phyloP scores from a whole-genome alignment of 2,329 filamentous ascomycete species.

The Fusarium irregulare region DNA sequence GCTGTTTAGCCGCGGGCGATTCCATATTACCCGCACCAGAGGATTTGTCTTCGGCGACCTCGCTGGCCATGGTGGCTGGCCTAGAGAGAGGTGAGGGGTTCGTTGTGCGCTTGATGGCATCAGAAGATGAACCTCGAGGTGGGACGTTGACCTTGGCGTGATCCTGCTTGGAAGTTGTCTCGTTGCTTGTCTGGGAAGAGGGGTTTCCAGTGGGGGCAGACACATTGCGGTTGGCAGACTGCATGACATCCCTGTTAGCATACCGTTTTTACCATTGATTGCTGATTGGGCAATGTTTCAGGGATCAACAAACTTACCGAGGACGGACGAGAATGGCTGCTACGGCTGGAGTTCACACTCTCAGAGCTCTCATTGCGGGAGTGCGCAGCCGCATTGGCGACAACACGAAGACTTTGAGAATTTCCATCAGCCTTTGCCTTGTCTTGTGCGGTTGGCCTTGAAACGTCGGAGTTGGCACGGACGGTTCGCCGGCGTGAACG shows the following conservation, averaged over 20 bases:
- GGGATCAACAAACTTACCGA: slow-evolving; percentile 68
- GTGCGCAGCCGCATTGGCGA: slow-evolving; percentile 46
- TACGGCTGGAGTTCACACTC: slow-evolving; percentile 69
- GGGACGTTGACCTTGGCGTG: slow-evolving; percentile 69
- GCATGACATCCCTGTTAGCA: slow-evolving; percentile 61
- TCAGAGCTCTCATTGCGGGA: slow-evolving; percentile 71
- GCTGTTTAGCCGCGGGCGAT: slow-evolving; percentile 84
- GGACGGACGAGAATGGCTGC: slow-evolving; percentile 69
- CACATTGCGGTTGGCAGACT: slow-evolving; percentile 71
- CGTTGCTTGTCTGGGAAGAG: slow-evolving; percentile 62
- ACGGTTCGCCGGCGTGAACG: slow-evolving; percentile 86
- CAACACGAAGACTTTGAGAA: slow-evolving; percentile 55
- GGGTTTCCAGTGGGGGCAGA: slow-evolving; percentile 65
- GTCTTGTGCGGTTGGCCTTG: slow-evolving; percentile 33
- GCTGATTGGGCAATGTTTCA: slow-evolving; percentile 59
- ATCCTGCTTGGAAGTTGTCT: slow-evolving; percentile 62
- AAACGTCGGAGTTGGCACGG: slow-evolving; percentile 62
- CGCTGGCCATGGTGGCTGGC: slow-evolving; percentile 71
- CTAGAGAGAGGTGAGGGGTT: slow-evolving; percentile 81
- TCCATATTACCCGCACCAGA: slow-evolving; percentile 55
- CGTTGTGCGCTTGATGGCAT: slow-evolving; percentile 72
- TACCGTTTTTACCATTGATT: slow-evolving; percentile 48
- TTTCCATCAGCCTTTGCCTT: slow-evolving; percentile 53
- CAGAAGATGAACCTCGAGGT: slow-evolving; percentile 71
- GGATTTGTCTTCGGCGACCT: slow-evolving; percentile 58